Evolutionary conservation across 306 rosid species (phyloP), one percentile per base, ranked within the genome.

Genomic region (Pterocarpus macrocarpus): DNA sequence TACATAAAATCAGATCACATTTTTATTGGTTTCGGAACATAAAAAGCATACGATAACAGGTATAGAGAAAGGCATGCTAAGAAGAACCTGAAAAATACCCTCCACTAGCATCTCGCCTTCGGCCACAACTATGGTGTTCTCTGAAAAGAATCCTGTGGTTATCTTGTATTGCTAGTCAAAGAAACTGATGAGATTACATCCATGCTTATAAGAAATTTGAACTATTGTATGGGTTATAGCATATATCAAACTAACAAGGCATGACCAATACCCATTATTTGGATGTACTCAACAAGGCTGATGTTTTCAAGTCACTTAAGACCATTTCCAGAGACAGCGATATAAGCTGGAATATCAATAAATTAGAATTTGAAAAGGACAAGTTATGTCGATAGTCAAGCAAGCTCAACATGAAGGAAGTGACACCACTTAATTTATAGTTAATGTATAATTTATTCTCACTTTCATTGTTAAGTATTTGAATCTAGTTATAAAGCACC

Each of bases 51-150:
- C 35, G 62, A 30, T 49, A 68, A 79, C 12, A 47, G 33, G 79
- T 64, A 49, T 64, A 28, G 38, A 71, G 59, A 83, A 75, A 74
- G 59, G 78, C 22, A 38, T 35, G 58, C 65, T 43, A 67, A 64
- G 71, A 79, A 90, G 55, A 80, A 95, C 98, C 99, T 90, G 89
- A 80, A 95, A 93, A 73, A 89, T 82, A 41, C 98, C 96, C 84
- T 87, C 92, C 64, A 88, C 78, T 12, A 87, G 94, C 98, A 95
- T 95, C 87, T 91, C 97, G 39, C 98, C 99, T 84, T 95, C 99
- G 8, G 93, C 99, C 38, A 95, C 98, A 80, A 91, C 94, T 71
- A 95, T 86, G 67, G 97, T 93, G 88, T 95, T 95, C 96, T 95
- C 99, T 49, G 90, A 73, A 81, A 95, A 91, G 81, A 95, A 90